These are phyloP conservation scores for Mortierella antarctica DNA, from an alignment of 192 early-diverging fungal genomes.

Conservation along the genomic window DNA sequence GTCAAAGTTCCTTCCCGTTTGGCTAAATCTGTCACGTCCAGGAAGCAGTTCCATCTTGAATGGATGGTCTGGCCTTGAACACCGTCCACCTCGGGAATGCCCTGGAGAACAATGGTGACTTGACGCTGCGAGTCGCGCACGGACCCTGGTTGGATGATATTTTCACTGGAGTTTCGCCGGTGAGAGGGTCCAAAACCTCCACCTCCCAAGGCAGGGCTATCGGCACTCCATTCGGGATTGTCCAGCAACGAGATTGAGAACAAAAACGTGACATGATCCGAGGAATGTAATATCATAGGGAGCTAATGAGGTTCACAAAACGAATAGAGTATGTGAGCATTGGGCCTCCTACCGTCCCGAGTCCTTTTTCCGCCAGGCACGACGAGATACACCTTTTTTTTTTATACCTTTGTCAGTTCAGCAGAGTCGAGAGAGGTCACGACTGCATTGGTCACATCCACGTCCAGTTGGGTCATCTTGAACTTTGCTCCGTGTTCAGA, in stretches of 20 bases:
- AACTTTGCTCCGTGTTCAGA: slow-evolving; percentile 63
- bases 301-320: slow-evolving; percentile 31
- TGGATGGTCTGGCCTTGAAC: slow-evolving; percentile 57
- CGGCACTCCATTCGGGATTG: slow-evolving; percentile 47
- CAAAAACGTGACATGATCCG: slow-evolving; percentile 67
- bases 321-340: slow-evolving; percentile 5
- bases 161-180: slow-evolving; percentile 37
- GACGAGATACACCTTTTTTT: background rate
- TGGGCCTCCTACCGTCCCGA: background rate
- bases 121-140: slow-evolving; percentile 53
- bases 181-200: slow-evolving; percentile 14
- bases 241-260: slow-evolving; percentile 67
- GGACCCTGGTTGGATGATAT: slow-evolving; percentile 3
- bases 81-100: slow-evolving; percentile 61
- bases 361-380: too few relatives aligned
- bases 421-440: slow-evolving; percentile 55
- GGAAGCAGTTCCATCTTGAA: slow-evolving; percentile 68
- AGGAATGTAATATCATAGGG: slow-evolving; percentile 58
- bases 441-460: slow-evolving; percentile 64
- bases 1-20: slow-evolving; percentile 24
- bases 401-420: slow-evolving; percentile 55
- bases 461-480: slow-evolving; percentile 58
- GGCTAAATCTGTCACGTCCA: slow-evolving; percentile 63
- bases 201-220: slow-evolving; percentile 7
- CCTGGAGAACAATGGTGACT: slow-evolving; percentile 64